Base-by-base conservation (phyloP, 1,139 yeast species). In the Candida pseudoviswanathii region DNA sequence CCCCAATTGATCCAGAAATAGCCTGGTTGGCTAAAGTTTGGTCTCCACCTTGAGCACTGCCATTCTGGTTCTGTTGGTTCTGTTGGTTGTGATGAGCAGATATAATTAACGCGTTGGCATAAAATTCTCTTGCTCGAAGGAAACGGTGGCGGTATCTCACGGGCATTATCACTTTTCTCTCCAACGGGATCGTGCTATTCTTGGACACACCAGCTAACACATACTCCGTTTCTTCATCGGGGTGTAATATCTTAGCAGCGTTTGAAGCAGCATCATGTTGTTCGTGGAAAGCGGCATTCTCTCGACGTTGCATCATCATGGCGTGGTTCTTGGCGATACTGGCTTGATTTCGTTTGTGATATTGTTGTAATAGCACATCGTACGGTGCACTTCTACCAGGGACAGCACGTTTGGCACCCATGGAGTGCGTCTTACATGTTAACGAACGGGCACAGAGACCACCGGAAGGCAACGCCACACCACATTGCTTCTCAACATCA, bases 401-500 rank as follows among this genome's bases (percentile, higher is more conserved):
- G 25, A 94, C 99, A 1, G 97, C 94, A 59, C 99, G 81, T 62
- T 94, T 94, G 25, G 97, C 96, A 27, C 97, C 97, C 97, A 94
- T 92, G 0, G 97, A 89, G 67, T 94, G 99, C 0, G 98, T 91
- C 65, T 94, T 94, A 77, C 99, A 94, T 0, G 99, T 94, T 54
- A 94, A 75, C 0, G 97, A 90, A 49, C 99, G 79, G 5, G 97
- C 97, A 76, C 99, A 94, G 60, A 84, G 84, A 0, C 96, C 96
- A 8, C 98, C 98, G 54, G 86, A 86, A 0, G 97, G 91, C 52
- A 94, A 70, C 2, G 92, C 89, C 5, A 94, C 99, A 66, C 99
- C 99, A 76, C 99, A 94, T 67, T 94, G 98, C 56, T 82, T 86
- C 64, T 94, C 97, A 41, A 94, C 96, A 66, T 94, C 96, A 38